Conservation (phyloP, 345 rosid species). For the Hibiscus mutabilis region DNA sequence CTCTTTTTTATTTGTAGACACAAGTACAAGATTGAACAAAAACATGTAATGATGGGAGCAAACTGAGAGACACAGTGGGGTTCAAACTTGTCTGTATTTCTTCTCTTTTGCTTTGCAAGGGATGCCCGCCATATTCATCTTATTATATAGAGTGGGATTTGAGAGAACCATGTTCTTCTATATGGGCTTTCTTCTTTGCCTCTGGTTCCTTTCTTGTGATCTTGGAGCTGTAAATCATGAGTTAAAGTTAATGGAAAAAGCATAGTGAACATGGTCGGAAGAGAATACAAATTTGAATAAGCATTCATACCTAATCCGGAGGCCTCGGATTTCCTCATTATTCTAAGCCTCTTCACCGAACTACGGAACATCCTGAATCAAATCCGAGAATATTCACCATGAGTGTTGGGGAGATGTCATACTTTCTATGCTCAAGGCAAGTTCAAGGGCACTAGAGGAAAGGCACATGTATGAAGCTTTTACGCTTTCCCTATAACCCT, state of each 20-base stretch:
- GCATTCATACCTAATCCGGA: constrained; percentile 52
- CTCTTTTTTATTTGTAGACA: not conserved
- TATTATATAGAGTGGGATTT: not conserved
- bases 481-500: not conserved
- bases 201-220: constrained; percentile 22
- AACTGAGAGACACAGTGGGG: constrained; percentile 13
- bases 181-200: constrained; percentile 27
- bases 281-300: not conserved
- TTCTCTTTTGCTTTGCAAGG: constrained; percentile 8
- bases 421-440: not conserved
- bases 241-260: not conserved
- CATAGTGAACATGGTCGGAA: not conserved
- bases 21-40: constrained; percentile 15
- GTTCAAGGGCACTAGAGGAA: not conserved
- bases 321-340: constrained; percentile 78
- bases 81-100: constrained; percentile 13
- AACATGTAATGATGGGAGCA: constrained; percentile 11
- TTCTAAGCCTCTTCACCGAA: constrained; percentile 81
- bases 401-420: not conserved
- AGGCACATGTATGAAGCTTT: not conserved
- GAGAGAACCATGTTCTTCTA: constrained; percentile 14
- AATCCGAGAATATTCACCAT: not conserved
- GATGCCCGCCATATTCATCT: constrained; percentile 19
- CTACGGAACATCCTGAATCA: constrained; percentile 64
- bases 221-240: constrained; percentile 31